Evolutionary conservation across 2,329 filamentous ascomycete genomes (phyloP), one percentile per base, ranked within the genome.

Genomic region (Orbilia quercus): DNA sequence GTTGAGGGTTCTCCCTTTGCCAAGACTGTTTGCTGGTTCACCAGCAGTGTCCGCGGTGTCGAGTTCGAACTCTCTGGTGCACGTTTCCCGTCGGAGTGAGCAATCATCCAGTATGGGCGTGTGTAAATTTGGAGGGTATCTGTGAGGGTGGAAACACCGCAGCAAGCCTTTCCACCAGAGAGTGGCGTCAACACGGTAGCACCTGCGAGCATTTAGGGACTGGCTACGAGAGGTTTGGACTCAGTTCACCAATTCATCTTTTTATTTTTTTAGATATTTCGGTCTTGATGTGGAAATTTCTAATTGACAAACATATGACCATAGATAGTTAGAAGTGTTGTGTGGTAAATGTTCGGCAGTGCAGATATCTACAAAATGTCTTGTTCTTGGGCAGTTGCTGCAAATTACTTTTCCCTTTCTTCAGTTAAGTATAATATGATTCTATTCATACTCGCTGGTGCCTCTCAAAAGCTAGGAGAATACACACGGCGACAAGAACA

Each of bases 171-270:
- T 73, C 51, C 69, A 73, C 69, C 69, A 73, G 69, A 65, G 69
- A 65, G 69, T 73, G 69, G 69, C 69, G 69, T 73, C 69, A 73
- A 73, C 69, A 73, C 69, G 69, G 48, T 73, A 66, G 69, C 69
- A 73, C 69, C 69, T 65, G 69, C 57, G 60, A 60, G 59, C 48
- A 66, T 66, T 66, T 66, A 47, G 60, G 69, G 58, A 66, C 48
- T 66, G 69, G 47, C 20, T 31, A 25, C 20, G 25, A 47, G 60
- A 73, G 69, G 69, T 73, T 73, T 62, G 60, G 69, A 66, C 60
- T 66, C 55, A 18, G 38, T 22, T 62, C 12, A 73, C 69, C 69
- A 34, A 54, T 53, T 38, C 25, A 40, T 63, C 51, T 47, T 69
- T 48, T 48, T 72, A 65, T 65, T 48, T 65, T 53, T 65, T 59